Evolutionary conservation across 768 basidiomycete species (phyloP).

Genomic region (Crepidotus variabilis): DNA sequence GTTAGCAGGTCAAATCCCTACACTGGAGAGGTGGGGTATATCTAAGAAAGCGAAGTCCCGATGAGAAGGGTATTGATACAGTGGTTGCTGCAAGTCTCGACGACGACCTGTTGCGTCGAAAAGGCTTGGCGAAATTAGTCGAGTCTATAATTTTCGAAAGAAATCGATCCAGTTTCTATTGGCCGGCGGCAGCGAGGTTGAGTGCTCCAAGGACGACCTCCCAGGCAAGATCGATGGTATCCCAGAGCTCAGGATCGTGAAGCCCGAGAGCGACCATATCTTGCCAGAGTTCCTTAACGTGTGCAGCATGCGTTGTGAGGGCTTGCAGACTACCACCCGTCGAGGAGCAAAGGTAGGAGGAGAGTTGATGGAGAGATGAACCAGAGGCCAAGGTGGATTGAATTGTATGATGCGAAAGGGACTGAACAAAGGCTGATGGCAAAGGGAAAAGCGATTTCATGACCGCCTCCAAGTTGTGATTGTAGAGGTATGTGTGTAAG

Average conservation of each 20-base stretch:
- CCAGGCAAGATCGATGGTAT: conserved; percentile 76
- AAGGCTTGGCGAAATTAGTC: conserved; percentile 2
- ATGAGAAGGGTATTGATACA: conserved; percentile 11
- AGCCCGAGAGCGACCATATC: conserved; percentile 74
- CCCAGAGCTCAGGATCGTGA: conserved; percentile 72
- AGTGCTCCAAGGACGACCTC: conserved; percentile 63
- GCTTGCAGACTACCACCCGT: conserved; percentile 39
- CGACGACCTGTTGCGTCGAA: not conserved
- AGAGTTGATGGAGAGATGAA: conserved; percentile 50
- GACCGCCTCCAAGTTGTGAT: conserved; percentile 55
- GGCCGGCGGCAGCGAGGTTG: conserved; percentile 39
- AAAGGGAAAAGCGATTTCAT: conserved; percentile 62
- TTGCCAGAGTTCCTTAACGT: conserved; percentile 77
- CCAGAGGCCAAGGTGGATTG: conserved; percentile 43
- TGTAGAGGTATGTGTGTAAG: conserved; percentile 67
- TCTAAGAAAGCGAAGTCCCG: conserved; percentile 8
- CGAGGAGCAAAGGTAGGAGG: conserved; percentile 46
- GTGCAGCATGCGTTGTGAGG: conserved; percentile 55
- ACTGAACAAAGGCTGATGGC: conserved; percentile 39
- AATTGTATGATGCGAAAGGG: conserved; percentile 40
- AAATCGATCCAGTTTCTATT: conserved; percentile 16
- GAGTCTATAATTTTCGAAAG: not conserved
- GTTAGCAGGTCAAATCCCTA: not conserved
- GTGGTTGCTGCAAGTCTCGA: conserved; percentile 3
- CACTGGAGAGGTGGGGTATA: conserved; percentile 10